Percentiles rank a stretch among this genome's conserved stretches.
phyloP scores from a whole-genome alignment of 2,329 filamentous ascomycete genomes.

The Penicillium sclerotigenum region DNA sequence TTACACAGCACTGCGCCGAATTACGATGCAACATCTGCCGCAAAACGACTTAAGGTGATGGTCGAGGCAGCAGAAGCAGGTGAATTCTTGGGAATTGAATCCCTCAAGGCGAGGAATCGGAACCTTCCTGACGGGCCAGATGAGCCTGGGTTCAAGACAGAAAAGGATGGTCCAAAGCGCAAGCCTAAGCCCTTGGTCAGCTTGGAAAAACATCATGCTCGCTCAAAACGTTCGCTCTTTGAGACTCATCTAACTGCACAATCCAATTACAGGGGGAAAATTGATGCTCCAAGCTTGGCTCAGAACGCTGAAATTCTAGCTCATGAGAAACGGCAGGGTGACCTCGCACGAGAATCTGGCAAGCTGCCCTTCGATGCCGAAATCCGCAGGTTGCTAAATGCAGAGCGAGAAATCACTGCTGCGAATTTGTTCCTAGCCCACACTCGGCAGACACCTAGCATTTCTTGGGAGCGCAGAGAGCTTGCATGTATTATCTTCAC shows the following conservation, averaged over 20 bases:
- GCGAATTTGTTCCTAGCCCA: conserved; percentile 35
- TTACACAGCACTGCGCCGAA: conserved; percentile 42
- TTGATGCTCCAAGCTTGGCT: not conserved
- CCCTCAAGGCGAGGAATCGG: conserved; percentile 31
- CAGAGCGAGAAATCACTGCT: conserved; percentile 34
- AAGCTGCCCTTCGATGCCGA: conserved; percentile 16
- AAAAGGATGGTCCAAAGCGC: not conserved
- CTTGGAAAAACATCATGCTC: conserved; percentile 1
- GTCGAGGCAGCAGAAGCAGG: conserved; percentile 46
- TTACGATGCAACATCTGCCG: conserved; percentile 41
- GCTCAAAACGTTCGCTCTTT: not conserved
- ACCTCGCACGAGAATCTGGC: not conserved
- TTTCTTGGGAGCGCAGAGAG: conserved; percentile 29
- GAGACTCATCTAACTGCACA: not conserved
- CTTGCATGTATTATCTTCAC: conserved; percentile 34
- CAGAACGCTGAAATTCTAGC: conserved; percentile 11
- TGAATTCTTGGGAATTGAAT: conserved; percentile 41
- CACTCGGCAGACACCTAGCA: not conserved
- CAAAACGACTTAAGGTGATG: conserved; percentile 39
- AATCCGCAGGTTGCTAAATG: conserved; percentile 28
- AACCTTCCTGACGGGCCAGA: not conserved
- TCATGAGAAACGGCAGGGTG: conserved; percentile 10
- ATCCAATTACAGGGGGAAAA: not conserved
- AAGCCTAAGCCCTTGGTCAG: conserved; percentile 3
- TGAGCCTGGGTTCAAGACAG: not conserved